Conservation (phyloP, 1,284 basidiomycete genomes). For the Ganoderma meredithae region DNA sequence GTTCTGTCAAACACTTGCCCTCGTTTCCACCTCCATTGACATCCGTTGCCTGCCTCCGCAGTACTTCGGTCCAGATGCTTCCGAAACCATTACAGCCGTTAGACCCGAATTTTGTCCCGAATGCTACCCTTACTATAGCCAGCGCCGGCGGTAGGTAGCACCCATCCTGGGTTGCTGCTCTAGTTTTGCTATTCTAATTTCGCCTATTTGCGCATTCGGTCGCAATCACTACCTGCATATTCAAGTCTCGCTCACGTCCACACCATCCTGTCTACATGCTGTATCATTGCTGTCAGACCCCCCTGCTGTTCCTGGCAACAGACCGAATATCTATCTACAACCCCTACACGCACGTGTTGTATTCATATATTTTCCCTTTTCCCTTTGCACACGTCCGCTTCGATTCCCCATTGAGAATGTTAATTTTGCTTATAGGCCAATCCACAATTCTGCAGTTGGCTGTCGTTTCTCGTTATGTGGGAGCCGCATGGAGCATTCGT, state of each 20-base stretch:
- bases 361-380: conserved; percentile 3
- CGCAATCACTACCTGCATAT: conserved; percentile 10
- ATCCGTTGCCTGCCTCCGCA: conserved; percentile 38
- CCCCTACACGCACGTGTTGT: conserved; percentile 5
- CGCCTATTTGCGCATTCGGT: conserved; percentile 5
- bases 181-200: not conserved
- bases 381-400: not conserved
- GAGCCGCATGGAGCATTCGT: not conserved
- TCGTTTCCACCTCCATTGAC: conserved; percentile 17
- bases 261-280: conserved; percentile 20
- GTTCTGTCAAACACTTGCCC: conserved; percentile 30
- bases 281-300: conserved; percentile 17
- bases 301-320: conserved; percentile 20
- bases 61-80: conserved; percentile 74
- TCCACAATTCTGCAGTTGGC: not conserved
- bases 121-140: conserved; percentile 69
- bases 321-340: conserved; percentile 3
- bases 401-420: not conserved
- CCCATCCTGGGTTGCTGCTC: conserved; percentile 1
- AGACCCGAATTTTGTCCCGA: conserved; percentile 65
- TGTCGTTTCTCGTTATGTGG: not conserved
- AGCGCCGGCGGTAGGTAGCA: conserved; percentile 33
- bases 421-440: not conserved
- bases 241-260: conserved; percentile 7
- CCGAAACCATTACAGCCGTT: conserved; percentile 61